Evolutionary conservation across 768 basidiomycete species (phyloP), one percentile per base, ranked within the genome.

Genomic region (Podaxis carcinomalis): DNA sequence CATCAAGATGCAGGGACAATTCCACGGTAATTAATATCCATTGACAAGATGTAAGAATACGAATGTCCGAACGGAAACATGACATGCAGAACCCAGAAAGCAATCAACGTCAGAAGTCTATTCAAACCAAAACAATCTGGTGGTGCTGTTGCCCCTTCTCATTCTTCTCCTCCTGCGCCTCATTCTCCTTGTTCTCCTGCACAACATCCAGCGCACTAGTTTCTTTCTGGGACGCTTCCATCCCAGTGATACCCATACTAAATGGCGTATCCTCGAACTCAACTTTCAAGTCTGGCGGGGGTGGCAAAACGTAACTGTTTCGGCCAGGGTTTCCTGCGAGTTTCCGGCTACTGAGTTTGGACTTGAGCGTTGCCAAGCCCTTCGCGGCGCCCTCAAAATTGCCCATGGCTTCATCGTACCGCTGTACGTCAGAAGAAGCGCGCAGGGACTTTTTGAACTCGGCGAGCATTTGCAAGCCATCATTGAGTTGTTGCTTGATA

Each of bases 401-500:
- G 19, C 52, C 59, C 19, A 61, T 51, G 5, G 59, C 59, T 13
- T 61, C 52, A 19, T 55, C 46, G 35, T 61, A 55, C 44, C 46
- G 52, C 32, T 61, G 59, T 35, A 54, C 59, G 16, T 61, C 59
- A 50, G 51, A 47, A 5, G 59, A 61, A 23, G 46, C 44, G 5
- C 59, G 53, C 10, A 61, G 42, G 28, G 52, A 54, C 19, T 61
- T 55, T 39, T 61, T 61, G 52, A 61, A 54, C 35, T 61, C 59
- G 28, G 52, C 44, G 3, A 61, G 59, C 19, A 46, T 49, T 55
- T 55, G 59, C 21, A 61, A 14, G 28, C 52, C 44, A 35, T 61
- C 59, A 27, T 46, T 61, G 35, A 61, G 52, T 37, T 54, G 52
- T 50, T 61, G 59, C n/a, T 61, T 55, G 59, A 61, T 55, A 13